Evolutionary conservation across 768 basidiomycete genomes (phyloP).

Genomic region (Leucocoprinus sp.): DNA sequence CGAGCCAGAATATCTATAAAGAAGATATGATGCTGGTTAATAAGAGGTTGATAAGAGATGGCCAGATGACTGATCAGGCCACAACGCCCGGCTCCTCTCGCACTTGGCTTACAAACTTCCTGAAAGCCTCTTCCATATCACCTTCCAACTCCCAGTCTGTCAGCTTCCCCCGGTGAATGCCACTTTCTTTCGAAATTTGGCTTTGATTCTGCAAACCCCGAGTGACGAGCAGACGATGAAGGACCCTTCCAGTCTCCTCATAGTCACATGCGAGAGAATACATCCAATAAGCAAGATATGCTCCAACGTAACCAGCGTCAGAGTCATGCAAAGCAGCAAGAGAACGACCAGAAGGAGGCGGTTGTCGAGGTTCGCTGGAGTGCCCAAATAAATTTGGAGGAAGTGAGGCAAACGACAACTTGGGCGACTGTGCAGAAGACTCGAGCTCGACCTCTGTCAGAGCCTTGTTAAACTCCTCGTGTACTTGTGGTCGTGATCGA

Average conservation of each 20-base stretch:
- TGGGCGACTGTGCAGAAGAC: constrained; percentile 8
- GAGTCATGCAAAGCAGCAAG: constrained; percentile 33
- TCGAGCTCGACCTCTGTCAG: constrained; percentile 10
- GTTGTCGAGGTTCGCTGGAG: constrained; percentile 6
- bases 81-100: constrained; percentile 3
- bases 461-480: constrained; percentile 14
- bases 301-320: constrained; percentile 32
- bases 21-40: too few species aligned
- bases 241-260: constrained; percentile 31
- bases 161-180: not conserved
- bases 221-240: constrained; percentile 24
- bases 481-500: constrained; percentile 12
- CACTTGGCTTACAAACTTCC: constrained; percentile 21
- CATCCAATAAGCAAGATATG: constrained; percentile 37
- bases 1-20: too few species aligned
- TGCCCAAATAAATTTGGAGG: constrained; percentile 2
- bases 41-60: too few species aligned
- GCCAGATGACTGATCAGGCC: too few species aligned
- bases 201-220: not conserved
- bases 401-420: constrained; percentile 3
- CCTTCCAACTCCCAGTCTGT: constrained; percentile 13
- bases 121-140: constrained; percentile 24
- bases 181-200: not conserved
- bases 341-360: constrained; percentile 23
- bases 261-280: constrained; percentile 34